These are phyloP conservation scores for Sporothrix mexicana DNA, from an alignment of 2,329 filamentous ascomycete genomes.

Conservation along the genomic window DNA sequence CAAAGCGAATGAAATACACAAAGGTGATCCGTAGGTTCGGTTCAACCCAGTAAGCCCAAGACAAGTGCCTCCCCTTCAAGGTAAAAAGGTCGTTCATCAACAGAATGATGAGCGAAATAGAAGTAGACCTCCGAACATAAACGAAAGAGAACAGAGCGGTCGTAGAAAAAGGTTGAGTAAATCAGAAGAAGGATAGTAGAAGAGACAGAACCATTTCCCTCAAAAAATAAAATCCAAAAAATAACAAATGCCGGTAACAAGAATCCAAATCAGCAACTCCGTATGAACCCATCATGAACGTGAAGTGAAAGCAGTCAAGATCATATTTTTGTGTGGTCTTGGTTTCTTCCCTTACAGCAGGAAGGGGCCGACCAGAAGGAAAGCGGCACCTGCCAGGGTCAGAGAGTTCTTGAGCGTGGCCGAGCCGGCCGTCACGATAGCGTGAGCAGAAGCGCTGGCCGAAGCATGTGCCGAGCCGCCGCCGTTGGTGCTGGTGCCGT, in stretches of 20 bases:
- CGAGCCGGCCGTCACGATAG: conserved; percentile 35
- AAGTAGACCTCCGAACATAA: conserved; percentile 8
- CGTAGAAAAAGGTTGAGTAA: not conserved
- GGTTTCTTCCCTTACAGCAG: conserved; percentile 27
- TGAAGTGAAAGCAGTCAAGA: not conserved
- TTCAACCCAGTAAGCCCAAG: conserved; percentile 24
- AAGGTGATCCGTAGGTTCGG: not conserved
- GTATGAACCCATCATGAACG: conserved; percentile 23
- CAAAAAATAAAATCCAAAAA: not conserved
- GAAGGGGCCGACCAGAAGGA: conserved; percentile 32
- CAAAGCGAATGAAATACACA: conserved; percentile 2
- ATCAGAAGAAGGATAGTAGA: not conserved
- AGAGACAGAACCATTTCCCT: not conserved
- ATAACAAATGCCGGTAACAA: not conserved
- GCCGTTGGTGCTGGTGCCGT: not conserved
- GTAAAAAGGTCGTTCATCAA: not conserved
- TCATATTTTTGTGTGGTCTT: not conserved
- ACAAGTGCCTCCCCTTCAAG: conserved; percentile 8
- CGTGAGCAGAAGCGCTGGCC: conserved; percentile 21
- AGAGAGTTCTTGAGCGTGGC: conserved; percentile 36
- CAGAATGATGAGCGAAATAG: not conserved
- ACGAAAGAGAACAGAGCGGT: not conserved
- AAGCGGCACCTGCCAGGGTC: conserved; percentile 30
- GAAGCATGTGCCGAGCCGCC: not conserved
- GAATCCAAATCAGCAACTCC: conserved; percentile 10